These are phyloP conservation scores for Erigeron canadensis DNA, from an alignment of 129 eudicot species.

Conservation along the genomic window DNA sequence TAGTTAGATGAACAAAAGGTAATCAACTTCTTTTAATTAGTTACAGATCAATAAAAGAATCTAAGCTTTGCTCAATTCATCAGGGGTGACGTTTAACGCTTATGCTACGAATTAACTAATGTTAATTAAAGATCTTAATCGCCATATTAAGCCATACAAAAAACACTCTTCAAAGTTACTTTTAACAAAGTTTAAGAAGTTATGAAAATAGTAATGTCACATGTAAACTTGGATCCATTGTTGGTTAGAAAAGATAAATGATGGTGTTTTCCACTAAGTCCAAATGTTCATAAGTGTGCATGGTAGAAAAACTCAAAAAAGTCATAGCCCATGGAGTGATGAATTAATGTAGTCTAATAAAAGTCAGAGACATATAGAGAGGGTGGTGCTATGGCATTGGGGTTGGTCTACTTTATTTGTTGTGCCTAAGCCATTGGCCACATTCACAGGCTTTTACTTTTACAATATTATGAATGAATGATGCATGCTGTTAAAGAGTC, in stretches of 20 bases:
- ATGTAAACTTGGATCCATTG: conserved; percentile 14
- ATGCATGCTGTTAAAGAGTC: conserved; percentile 33
- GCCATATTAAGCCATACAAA: too few relatives aligned
- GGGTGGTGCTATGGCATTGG: conserved; percentile 9
- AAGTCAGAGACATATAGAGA: conserved; percentile 2
- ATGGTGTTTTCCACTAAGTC: conserved; percentile 31
- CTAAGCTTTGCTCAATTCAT: not conserved
- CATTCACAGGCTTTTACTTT: conserved; percentile 30
- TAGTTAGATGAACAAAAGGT: not conserved
- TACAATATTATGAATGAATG: conserved; percentile 18
- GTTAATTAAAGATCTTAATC: too few relatives aligned
- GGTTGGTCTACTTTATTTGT: conserved; percentile 26
- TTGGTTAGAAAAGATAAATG: conserved; percentile 8
- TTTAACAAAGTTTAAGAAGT: not conserved
- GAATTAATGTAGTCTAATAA: conserved; percentile 8
- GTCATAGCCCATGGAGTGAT: conserved; percentile 13
- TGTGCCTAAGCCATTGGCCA: conserved; percentile 8
- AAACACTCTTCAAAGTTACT: too few relatives aligned
- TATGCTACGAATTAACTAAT: too few relatives aligned
- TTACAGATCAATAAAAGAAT: not conserved
- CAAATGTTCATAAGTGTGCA: conserved; percentile 6
- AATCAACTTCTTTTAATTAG: not conserved
- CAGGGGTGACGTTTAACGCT: too few relatives aligned
- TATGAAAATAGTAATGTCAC: conserved; percentile 10
- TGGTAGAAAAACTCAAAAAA: conserved; percentile 4